phyloP scores from a whole-genome alignment of 129 eudicot species.

The Tagetes patula region DNA sequence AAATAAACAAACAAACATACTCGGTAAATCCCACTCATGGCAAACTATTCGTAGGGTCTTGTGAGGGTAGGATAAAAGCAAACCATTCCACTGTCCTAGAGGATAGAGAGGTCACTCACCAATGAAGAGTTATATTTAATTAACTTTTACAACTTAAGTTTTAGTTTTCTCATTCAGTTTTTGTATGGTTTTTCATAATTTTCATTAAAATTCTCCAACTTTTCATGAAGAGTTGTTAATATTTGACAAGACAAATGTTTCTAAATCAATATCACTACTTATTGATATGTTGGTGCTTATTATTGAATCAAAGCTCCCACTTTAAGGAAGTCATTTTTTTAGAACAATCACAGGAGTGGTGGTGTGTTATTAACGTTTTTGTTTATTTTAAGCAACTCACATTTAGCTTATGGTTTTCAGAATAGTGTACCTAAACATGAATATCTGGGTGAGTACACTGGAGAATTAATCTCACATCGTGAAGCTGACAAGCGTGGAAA shows the following conservation, averaged over 20 bases:
- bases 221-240: background rate
- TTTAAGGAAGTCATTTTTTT: background rate
- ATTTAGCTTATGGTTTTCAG: slow-evolving; percentile 36
- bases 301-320: background rate
- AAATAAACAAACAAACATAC: too few relatives aligned
- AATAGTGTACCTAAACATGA: slow-evolving; percentile 81
- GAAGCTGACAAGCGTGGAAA: slow-evolving; percentile 95
- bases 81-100: too few relatives aligned
- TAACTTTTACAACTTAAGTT: background rate
- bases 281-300: background rate
- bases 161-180: background rate
- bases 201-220: background rate
- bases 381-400: slow-evolving; percentile 21
- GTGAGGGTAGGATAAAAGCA: too few relatives aligned
- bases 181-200: background rate
- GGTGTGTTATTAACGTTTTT: background rate
- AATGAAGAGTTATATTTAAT: background rate
- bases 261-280: background rate
- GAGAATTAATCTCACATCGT: slow-evolving; percentile 84
- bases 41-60: too few relatives aligned
- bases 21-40: too few relatives aligned
- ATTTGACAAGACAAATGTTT: background rate
- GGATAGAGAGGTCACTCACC: too few relatives aligned
- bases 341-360: background rate
- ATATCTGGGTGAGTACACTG: slow-evolving; percentile 93